A percentile compares a stretch with the other conserved stretches of the same genome.
Evolutionary conservation across 129 eudicot genomes (phyloP).

Genomic region (Flaveria trinervia): DNA sequence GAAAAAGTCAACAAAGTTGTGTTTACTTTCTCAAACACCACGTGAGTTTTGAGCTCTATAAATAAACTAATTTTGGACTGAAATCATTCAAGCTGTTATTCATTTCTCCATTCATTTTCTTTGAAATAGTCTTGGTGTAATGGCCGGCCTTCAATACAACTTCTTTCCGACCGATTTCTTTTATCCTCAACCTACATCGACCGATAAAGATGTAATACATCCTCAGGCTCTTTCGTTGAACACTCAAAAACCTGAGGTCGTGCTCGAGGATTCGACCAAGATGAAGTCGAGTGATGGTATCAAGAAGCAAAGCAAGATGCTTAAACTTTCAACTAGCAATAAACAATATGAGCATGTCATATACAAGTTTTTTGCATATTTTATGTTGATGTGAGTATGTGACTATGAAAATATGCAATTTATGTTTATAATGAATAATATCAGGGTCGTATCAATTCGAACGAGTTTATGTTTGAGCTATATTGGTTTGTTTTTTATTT

Average conservation of each 20-base stretch:
- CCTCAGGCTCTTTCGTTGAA: slow-evolving; percentile 29
- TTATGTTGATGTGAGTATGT: slow-evolving; percentile 5
- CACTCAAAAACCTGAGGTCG: slow-evolving; percentile 15
- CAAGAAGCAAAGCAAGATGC: slow-evolving; percentile 34
- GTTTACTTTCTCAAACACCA: slow-evolving; percentile 14
- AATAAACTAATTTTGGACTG: slow-evolving; percentile 25
- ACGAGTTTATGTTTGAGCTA: not conserved
- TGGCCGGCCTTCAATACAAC: slow-evolving; percentile 50
- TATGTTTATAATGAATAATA: not conserved
- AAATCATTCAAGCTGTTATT: slow-evolving; percentile 20
- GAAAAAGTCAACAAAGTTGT: slow-evolving; percentile 25
- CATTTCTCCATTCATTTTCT: slow-evolving; percentile 13
- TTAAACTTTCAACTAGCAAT: slow-evolving; percentile 17
- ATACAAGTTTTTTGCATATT: not conserved
- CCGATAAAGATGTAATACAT: not conserved
- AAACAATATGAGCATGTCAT: slow-evolving; percentile 23
- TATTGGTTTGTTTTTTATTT: not conserved
- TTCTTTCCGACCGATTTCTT: slow-evolving; percentile 50
- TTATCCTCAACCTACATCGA: slow-evolving; percentile 30
- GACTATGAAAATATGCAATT: not conserved
- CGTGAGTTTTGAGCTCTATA: slow-evolving; percentile 28
- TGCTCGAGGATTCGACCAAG: slow-evolving; percentile 19
- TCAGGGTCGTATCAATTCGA: not conserved
- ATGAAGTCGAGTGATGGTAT: not conserved
- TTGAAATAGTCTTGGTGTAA: not conserved